These are phyloP conservation scores for Metschnikowia peoriensis DNA, from an alignment of 805 yeast species.

Conservation along the genomic window DNA sequence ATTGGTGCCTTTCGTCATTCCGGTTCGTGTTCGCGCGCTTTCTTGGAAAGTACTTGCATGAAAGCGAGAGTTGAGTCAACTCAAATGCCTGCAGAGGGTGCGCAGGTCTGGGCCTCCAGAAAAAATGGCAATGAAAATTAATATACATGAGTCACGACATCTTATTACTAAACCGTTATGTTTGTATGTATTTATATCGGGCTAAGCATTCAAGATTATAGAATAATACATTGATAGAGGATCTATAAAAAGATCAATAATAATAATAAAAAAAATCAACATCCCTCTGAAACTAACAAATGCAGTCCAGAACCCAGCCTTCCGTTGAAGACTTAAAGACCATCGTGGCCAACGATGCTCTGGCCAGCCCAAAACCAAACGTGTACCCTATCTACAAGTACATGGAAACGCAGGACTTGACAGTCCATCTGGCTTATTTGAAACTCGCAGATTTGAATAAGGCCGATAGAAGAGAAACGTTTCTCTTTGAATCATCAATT, in stretches of 20 bases:
- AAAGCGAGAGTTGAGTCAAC: conserved; percentile 1
- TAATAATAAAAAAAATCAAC: background rate
- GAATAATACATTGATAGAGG: no score
- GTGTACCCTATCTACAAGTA: conserved; percentile 78
- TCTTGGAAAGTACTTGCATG: background rate
- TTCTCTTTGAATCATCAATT: conserved; percentile 83
- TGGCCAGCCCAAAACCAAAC: conserved; percentile 46
- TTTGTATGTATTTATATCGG: conserved; percentile 23
- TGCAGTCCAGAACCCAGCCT: conserved; percentile 35
- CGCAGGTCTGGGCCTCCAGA: background rate
- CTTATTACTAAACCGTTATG: conserved; percentile 10
- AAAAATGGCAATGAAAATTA: conserved; percentile 3
- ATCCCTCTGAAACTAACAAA: background rate
- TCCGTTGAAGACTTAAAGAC: conserved; percentile 29
- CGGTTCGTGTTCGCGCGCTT: background rate
- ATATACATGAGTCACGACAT: conserved; percentile 1
- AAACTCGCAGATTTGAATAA: conserved; percentile 68
- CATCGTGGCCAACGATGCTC: conserved; percentile 21
- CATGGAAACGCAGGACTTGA: conserved; percentile 71
- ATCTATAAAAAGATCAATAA: background rate
- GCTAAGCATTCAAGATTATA: background rate
- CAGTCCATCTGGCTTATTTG: conserved; percentile 89
- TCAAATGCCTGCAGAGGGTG: conserved; percentile 2
- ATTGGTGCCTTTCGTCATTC: background rate
- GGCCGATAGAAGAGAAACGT: conserved; percentile 58